Evolutionary conservation across 805 yeast species (phyloP), one percentile per base, ranked within the genome.

Genomic region (Candida rishiriensis): DNA sequence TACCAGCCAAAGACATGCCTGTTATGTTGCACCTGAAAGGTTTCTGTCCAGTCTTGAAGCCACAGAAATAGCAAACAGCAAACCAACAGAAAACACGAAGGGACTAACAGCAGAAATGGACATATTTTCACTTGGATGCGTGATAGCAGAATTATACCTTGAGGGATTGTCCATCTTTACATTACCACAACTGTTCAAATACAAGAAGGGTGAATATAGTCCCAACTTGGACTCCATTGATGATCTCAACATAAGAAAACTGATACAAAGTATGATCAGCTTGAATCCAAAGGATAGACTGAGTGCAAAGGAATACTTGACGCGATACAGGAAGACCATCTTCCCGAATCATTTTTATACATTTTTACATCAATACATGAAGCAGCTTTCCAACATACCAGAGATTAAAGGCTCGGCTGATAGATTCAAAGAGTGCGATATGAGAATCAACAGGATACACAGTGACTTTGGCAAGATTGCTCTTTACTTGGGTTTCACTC

Each of bases 1-100:
- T 65, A 87, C 91, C 3, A 85, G 95, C 2, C 87, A 80, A 59
- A 72, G 97, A 51, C 73, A 96, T 55, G 76, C 80, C 2, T 93
- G 99, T 63, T 91, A 91, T 62, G 63, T 93, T 36, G 98, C 99
- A 0, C 99, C 99, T 0, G 99, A 93, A 60, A 69, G 99, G 51
- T 91, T 93, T 56, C 48, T 70, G 55, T 54, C 66, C 48, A 52
- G 66, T 4, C 57, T 57, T 2, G 63, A 56, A 4, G 60, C 54
- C 6, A 53, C 53, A 35, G 29, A 44, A 37, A 36, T 39, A 18
- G 14, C 36, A 35, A 40, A 40, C 29, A 9, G 38, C 17, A 29
- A 36, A 16, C 40, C 70, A 21, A 13, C 3, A 10, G 35, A 31
- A 18, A 32, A 15, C 16, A n/a, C 13, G 15, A 14, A n/a, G 10